Percentiles rank a stretch among this genome's conserved stretches.
Evolutionary conservation across 1,284 basidiomycete species (phyloP).

Genomic region (Microbotryum scabiosae): DNA sequence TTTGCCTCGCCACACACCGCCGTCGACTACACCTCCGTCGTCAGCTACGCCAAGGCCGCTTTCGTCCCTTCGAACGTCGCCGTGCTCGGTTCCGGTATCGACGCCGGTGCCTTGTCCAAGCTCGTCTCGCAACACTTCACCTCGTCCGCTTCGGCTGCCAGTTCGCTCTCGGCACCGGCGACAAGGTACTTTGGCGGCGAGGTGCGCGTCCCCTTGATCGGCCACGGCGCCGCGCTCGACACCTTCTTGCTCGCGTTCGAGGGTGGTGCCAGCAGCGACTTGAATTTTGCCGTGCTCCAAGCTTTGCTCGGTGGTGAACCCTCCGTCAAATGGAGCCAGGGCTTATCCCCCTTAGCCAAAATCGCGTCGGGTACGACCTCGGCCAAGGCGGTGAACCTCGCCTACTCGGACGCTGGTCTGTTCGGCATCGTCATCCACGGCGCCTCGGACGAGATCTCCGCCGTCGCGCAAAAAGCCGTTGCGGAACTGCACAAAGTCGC

Average conservation of each 20-base stretch:
- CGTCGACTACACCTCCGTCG: conserved; percentile 55
- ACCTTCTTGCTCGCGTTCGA: conserved; percentile 36
- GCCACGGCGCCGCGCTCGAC: conserved; percentile 53
- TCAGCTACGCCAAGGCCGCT: conserved; percentile 60
- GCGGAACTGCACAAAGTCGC: conserved; percentile 57
- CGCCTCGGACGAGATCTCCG: conserved; percentile 46
- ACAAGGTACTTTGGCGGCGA: conserved; percentile 77
- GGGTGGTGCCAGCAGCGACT: conserved; percentile 48
- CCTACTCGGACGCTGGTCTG: conserved; percentile 82
- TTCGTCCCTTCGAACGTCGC: conserved; percentile 68
- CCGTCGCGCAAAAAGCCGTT: conserved; percentile 57
- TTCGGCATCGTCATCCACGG: conserved; percentile 71
- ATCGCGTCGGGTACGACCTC: conserved; percentile 43
- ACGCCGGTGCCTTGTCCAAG: conserved; percentile 56
- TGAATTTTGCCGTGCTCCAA: conserved; percentile 66
- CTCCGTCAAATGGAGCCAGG: conserved; percentile 75
- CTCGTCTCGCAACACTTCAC: conserved; percentile 65
- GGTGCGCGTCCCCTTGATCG: conserved; percentile 60
- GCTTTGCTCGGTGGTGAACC: conserved; percentile 61
- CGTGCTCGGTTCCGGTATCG: conserved; percentile 76
- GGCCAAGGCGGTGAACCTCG: conserved; percentile 64
- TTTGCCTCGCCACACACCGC: conserved; percentile 63
- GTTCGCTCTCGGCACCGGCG: conserved; percentile 43
- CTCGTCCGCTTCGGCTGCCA: conserved; percentile 41
- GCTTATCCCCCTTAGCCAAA: conserved; percentile 57